Percentiles rank a stretch among this genome's conserved stretches.
Evolutionary conservation across 257 asterid species (phyloP).

Genomic region (Knoxia roxburghii): DNA sequence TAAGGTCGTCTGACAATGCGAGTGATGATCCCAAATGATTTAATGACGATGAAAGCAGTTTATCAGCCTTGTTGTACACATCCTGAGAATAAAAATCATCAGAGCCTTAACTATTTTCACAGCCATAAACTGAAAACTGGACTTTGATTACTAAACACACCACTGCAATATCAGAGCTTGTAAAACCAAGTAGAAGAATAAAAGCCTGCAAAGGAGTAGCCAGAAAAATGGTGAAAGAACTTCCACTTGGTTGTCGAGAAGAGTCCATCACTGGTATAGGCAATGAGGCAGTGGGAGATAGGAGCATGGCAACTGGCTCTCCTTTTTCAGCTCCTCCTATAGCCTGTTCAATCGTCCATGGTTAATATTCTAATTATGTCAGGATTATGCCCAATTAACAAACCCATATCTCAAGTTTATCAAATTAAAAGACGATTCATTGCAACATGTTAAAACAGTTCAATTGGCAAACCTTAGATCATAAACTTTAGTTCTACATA

Average conservation of each 20-base stretch:
- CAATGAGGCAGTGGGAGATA: constrained; percentile 67
- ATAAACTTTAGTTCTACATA: not conserved
- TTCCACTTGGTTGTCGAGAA: constrained; percentile 68
- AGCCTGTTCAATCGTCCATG: constrained; percentile 38
- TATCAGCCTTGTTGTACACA: constrained; percentile 57
- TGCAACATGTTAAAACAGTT: not conserved
- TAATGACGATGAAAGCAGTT: constrained; percentile 62
- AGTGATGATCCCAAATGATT: constrained; percentile 60
- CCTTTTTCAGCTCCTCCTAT: constrained; percentile 87
- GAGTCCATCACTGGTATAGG: constrained; percentile 55
- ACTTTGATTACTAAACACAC: constrained; percentile 29
- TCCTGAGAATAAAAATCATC: constrained; percentile 55
- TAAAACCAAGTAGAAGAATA: constrained; percentile 66
- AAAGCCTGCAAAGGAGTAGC: constrained; percentile 84
- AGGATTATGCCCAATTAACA: not conserved
- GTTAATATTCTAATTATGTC: not conserved
- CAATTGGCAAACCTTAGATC: not conserved
- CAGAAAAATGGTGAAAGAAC: constrained; percentile 83
- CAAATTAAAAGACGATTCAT: not conserved
- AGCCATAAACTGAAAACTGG: not conserved
- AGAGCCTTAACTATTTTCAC: constrained; percentile 4
- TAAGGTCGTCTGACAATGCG: constrained; percentile 52
- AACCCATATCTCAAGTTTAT: not conserved
- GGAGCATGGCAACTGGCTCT: constrained; percentile 81
- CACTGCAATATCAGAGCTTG: constrained; percentile 68